Evolutionary conservation across 2,329 filamentous ascomycete genomes (phyloP).

Genomic region (Xylariaceae sp.): DNA sequence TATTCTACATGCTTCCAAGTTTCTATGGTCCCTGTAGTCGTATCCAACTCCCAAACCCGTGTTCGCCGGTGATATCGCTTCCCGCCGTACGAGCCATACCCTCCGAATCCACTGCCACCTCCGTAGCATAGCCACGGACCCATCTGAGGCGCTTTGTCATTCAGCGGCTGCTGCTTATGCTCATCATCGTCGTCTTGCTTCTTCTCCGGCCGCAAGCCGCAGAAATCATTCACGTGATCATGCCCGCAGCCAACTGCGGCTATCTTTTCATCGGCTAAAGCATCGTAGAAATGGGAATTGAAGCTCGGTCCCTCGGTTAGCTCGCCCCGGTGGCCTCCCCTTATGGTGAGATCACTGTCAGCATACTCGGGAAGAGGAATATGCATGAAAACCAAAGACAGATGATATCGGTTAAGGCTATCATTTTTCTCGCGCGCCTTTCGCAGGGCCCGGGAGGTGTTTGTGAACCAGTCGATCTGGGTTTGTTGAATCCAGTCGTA

Average conservation of each 20-base stretch:
- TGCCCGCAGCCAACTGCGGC: slow-evolving; percentile 41
- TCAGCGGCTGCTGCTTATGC: no score
- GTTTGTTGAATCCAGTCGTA: slow-evolving; percentile 40
- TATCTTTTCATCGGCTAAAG: slow-evolving; percentile 37
- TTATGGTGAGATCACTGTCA: slow-evolving; percentile 34
- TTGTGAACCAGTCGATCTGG: slow-evolving; percentile 42
- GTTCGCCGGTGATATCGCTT: slow-evolving; percentile 38
- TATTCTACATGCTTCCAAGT: slow-evolving; percentile 44
- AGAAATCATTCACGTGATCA: slow-evolving; percentile 44
- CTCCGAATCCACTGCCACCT: slow-evolving; percentile 40
- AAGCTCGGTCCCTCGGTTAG: slow-evolving; percentile 38
- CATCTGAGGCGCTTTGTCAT: slow-evolving; percentile 24
- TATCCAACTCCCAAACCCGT: slow-evolving; percentile 40
- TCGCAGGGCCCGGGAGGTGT: slow-evolving; percentile 35
- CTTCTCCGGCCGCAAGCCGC: slow-evolving; percentile 38
- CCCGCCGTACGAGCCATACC: slow-evolving; percentile 40
- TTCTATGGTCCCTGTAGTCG: slow-evolving; percentile 30
- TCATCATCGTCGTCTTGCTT: not conserved
- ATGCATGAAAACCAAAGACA: slow-evolving; percentile 39
- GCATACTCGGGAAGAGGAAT: slow-evolving; percentile 40
- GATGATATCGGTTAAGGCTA: slow-evolving; percentile 26
- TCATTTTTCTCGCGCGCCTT: slow-evolving; percentile 27
- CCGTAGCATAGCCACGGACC: slow-evolving; percentile 42
- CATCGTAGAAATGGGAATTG: slow-evolving; percentile 42
- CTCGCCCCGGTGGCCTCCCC: slow-evolving; percentile 37